phyloP scores from a whole-genome alignment of 257 asterid species.

The Salvia hispanica region DNA sequence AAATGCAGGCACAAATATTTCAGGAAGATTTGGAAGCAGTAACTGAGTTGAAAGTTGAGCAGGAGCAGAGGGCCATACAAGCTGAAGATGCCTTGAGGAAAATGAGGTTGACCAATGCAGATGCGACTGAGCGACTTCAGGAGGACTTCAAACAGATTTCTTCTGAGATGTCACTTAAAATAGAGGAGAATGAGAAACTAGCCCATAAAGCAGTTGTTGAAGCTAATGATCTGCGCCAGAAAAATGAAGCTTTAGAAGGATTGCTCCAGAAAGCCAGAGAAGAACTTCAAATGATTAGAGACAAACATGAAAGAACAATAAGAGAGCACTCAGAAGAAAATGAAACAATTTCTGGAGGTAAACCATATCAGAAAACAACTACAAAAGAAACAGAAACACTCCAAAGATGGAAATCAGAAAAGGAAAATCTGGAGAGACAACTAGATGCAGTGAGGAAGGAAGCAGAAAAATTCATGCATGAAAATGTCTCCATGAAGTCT shows the following conservation, averaged over 20 bases:
- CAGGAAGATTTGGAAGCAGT: slow-evolving; percentile 58
- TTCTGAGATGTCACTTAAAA: slow-evolving; percentile 58
- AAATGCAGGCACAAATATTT: slow-evolving; percentile 54
- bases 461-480: slow-evolving; percentile 51
- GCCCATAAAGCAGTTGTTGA: slow-evolving; percentile 57
- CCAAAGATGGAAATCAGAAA: slow-evolving; percentile 50
- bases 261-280: slow-evolving; percentile 57
- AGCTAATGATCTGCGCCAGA: slow-evolving; percentile 54
- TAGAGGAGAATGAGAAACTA: slow-evolving; percentile 66
- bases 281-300: slow-evolving; percentile 49
- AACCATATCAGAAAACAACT: slow-evolving; percentile 23
- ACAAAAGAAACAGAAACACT: slow-evolving; percentile 41
- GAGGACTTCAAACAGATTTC: slow-evolving; percentile 68
- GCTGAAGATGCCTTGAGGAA: slow-evolving; percentile 81
- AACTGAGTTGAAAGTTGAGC: slow-evolving; percentile 52
- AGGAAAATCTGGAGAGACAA: slow-evolving; percentile 50
- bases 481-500: slow-evolving; percentile 55
- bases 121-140: slow-evolving; percentile 59
- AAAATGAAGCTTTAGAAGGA: slow-evolving; percentile 61
- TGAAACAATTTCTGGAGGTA: slow-evolving; percentile 11
- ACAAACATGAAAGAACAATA: slow-evolving; percentile 44
- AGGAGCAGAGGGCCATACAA: slow-evolving; percentile 74
- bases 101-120: slow-evolving; percentile 50
- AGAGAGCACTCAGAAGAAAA: slow-evolving; percentile 36
- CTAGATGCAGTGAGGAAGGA: slow-evolving; percentile 56